Evolutionary conservation across 2,329 filamentous ascomycete species (phyloP).

Genomic region (Tolypocladium ovalisporum): DNA sequence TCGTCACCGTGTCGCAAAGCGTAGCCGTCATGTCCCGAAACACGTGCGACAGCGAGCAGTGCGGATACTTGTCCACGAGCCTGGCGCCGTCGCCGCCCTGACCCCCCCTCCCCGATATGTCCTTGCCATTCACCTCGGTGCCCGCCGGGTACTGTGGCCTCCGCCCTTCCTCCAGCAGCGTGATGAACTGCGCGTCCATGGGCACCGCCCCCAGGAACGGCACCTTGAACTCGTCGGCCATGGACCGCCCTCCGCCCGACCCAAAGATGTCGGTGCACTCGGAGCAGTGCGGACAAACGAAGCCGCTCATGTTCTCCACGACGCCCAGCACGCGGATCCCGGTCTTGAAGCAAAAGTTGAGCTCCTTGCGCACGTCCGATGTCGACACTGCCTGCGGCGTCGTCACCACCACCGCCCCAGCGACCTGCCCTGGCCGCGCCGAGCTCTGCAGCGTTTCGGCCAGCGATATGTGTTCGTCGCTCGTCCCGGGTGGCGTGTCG

Average conservation of each 20-base stretch:
- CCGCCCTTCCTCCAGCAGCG: slow-evolving; percentile 66
- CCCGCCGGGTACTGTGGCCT: slow-evolving; percentile 59
- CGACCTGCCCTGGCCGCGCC: slow-evolving; percentile 55
- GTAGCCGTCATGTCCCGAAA: slow-evolving; percentile 52
- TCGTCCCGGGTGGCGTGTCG: slow-evolving; percentile 92
- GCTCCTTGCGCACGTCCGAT: slow-evolving; percentile 85
- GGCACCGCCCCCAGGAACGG: slow-evolving; percentile 79
- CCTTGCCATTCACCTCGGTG: slow-evolving; percentile 47
- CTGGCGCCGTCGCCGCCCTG: slow-evolving; percentile 5
- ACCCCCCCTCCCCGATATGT: slow-evolving; percentile 24
- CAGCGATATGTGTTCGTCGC: slow-evolving; percentile 92
- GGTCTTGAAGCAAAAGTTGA: slow-evolving; percentile 87
- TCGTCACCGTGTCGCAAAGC: neutral
- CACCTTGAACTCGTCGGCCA: slow-evolving; percentile 79
- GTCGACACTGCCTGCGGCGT: slow-evolving; percentile 92
- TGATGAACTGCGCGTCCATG: slow-evolving; percentile 86
- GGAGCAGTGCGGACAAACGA: slow-evolving; percentile 67
- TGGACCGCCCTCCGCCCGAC: slow-evolving; percentile 77
- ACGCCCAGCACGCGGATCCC: slow-evolving; percentile 73
- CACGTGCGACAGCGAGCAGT: slow-evolving; percentile 58
- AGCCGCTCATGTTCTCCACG: slow-evolving; percentile 93
- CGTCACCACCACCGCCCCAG: slow-evolving; percentile 87
- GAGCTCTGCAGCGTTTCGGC: slow-evolving; percentile 70
- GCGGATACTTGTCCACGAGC: slow-evolving; percentile 61
- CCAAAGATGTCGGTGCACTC: slow-evolving; percentile 93